Evolutionary conservation across 1,284 basidiomycete genomes (phyloP).

Genomic region (Stygiomarasmius scandens): DNA sequence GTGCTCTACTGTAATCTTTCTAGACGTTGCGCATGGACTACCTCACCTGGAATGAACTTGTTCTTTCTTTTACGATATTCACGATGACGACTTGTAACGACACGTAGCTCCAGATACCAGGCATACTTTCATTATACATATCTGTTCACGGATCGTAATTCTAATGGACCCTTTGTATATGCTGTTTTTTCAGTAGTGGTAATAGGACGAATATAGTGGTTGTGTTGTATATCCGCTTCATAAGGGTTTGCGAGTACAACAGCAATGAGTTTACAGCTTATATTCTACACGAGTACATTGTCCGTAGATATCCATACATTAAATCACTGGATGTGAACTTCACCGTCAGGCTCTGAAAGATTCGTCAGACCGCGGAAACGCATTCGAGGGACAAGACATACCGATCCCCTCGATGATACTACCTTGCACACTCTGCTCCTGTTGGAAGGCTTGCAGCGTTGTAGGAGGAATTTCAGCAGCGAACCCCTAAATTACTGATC

Average conservation of each 20-base stretch:
- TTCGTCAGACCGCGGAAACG: neutral
- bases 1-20: no score
- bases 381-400: slow-evolving; percentile 26
- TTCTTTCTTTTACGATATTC: neutral
- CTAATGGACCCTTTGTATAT: neutral
- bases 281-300: no score
- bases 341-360: slow-evolving; percentile 46
- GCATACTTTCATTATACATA: neutral
- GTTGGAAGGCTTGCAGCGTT: slow-evolving; percentile 33
- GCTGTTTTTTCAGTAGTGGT: neutral
- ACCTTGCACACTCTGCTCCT: slow-evolving; percentile 35
- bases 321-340: slow-evolving; percentile 46
- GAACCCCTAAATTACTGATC: slow-evolving; percentile 46
- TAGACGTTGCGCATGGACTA: neutral
- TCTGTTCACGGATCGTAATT: neutral
- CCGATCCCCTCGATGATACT: slow-evolving; percentile 57
- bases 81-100: neutral
- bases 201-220: neutral
- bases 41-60: neutral
- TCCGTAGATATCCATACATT: neutral
- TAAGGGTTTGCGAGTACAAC: no score
- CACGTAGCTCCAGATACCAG: neutral
- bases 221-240: neutral
- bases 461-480: slow-evolving; percentile 47
- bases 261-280: no score